Evolutionary conservation across 108 stramenopile species (phyloP).

Genomic region (Cyclotella choctawhatcheeana): DNA sequence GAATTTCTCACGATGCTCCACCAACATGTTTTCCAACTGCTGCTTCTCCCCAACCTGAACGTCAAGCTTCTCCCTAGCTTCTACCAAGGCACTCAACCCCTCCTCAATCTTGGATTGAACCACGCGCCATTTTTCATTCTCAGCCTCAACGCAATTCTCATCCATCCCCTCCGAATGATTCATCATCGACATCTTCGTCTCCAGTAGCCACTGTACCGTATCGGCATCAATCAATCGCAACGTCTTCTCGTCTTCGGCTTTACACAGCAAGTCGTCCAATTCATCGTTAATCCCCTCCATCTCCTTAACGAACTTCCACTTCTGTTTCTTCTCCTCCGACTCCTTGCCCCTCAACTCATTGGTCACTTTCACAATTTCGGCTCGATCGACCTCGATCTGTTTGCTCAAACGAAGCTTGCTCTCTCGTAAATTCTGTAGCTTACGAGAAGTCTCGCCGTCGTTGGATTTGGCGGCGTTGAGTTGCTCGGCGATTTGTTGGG

Average conservation of each 20-base stretch:
- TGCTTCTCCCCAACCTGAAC: conserved; percentile 13
- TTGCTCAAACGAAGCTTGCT: conserved; percentile 19
- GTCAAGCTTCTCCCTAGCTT: conserved; percentile 18
- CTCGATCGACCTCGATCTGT: conserved; percentile 31
- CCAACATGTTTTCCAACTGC: conserved; percentile 26
- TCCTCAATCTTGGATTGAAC: conserved; percentile 16
- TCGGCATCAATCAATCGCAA: conserved; percentile 30
- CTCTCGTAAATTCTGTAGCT: conserved; percentile 24
- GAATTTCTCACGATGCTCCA: conserved; percentile 30
- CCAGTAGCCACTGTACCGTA: conserved; percentile 32
- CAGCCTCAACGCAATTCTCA: conserved; percentile 12
- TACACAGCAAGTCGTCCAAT: conserved; percentile 26
- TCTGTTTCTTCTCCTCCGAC: conserved; percentile 36
- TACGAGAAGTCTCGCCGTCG: conserved; percentile 38
- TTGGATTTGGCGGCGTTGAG: conserved; percentile 30
- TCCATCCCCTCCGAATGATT: conserved; percentile 4
- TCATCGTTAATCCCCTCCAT: conserved; percentile 48
- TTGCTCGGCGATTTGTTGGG: conserved; percentile 14
- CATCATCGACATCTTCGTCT: conserved; percentile 16
- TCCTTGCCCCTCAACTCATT: conserved; percentile 48
- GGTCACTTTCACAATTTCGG: conserved; percentile 36
- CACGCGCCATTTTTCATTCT: conserved; percentile 22
- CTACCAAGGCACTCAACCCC: conserved; percentile 15
- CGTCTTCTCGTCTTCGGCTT: conserved; percentile 27
- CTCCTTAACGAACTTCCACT: conserved; percentile 43